phyloP scores from a whole-genome alignment of 202 grass and related monocot species.

The Bolboschoenoplectus hybrid region DNA sequence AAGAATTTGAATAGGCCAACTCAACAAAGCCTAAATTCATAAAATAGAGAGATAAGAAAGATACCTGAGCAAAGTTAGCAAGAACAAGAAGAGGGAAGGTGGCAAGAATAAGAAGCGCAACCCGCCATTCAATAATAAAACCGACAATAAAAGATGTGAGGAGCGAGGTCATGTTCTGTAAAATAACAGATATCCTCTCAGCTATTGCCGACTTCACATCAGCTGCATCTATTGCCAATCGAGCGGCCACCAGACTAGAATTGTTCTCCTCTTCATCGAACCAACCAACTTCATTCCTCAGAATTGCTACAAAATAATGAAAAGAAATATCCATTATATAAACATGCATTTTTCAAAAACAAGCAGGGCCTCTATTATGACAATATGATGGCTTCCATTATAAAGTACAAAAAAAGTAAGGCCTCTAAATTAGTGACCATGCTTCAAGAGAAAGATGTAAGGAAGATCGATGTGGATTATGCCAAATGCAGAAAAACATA shows the following conservation, averaged over 20 bases:
- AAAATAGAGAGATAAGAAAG: constrained; percentile 33
- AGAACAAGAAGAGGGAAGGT: constrained; percentile 98
- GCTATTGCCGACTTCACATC: constrained; percentile 98
- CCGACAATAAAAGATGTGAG: constrained; percentile 95
- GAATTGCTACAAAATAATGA: constrained; percentile 66
- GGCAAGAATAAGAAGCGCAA: constrained; percentile 91
- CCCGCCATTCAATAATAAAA: constrained; percentile 93
- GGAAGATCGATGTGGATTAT: neutral
- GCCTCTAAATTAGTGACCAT: neutral
- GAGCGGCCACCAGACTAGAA: constrained; percentile 91
- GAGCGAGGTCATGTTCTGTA: constrained; percentile 96
- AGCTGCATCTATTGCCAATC: constrained; percentile 87
- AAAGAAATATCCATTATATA: neutral
- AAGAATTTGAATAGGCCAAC: neutral
- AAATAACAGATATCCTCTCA: constrained; percentile 95
- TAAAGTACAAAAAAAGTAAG: neutral
- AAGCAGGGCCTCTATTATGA: neutral
- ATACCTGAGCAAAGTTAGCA: constrained; percentile 96
- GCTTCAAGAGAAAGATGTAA: neutral
- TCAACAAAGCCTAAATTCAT: neutral
- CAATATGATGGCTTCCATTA: neutral
- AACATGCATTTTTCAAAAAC: neutral
- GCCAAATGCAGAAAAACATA: neutral
- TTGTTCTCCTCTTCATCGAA: constrained; percentile 99
- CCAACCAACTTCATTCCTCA: constrained; percentile 99